phyloP scores from a whole-genome alignment of 192 early-diverging fungal genomes.

The Coemansia sp. region DNA sequence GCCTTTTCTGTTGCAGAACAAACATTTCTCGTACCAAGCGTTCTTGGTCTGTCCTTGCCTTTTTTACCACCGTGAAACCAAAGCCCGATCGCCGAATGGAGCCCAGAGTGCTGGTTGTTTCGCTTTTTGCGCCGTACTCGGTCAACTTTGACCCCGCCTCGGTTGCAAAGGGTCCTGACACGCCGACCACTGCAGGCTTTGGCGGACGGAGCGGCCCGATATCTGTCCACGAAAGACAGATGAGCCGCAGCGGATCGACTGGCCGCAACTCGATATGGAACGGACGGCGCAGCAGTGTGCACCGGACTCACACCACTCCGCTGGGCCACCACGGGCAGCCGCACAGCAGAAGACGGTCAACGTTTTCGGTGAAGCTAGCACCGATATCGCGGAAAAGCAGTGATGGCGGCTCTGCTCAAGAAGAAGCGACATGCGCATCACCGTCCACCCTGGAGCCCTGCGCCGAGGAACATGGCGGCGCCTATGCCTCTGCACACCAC shows the following conservation, averaged over 20 bases:
- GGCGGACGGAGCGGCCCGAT: constrained; percentile 4
- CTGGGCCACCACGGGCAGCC: constrained; percentile 51
- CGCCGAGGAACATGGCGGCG: constrained; percentile 14
- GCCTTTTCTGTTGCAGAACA: not conserved
- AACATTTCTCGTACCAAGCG: too few relatives aligned
- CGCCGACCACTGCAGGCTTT: constrained; percentile 7
- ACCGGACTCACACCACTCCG: constrained; percentile 49
- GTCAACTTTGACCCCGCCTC: constrained; percentile 57
- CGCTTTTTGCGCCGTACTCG: constrained; percentile 74
- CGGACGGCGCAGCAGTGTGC: constrained; percentile 54
- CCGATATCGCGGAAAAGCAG: constrained; percentile 43
- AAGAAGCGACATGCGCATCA: constrained; percentile 6
- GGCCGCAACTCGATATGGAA: constrained; percentile 47
- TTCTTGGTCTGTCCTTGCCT: not conserved
- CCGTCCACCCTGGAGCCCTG: constrained; percentile 15
- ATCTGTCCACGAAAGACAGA: constrained; percentile 23
- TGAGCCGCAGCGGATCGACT: constrained; percentile 34
- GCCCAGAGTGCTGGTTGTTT: constrained; percentile 66
- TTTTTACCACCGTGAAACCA: not conserved
- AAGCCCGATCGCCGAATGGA: constrained; percentile 25
- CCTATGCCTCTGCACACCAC: not conserved
- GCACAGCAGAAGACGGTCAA: constrained; percentile 50
- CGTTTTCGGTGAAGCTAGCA: constrained; percentile 52
- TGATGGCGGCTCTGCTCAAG: constrained; percentile 8
- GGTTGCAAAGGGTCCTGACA: constrained; percentile 13